Percentiles rank a stretch among this genome's conserved stretches.
Conservation (phyloP, 257 asterid genomes). For the Nicotiana attenuata region DNA sequence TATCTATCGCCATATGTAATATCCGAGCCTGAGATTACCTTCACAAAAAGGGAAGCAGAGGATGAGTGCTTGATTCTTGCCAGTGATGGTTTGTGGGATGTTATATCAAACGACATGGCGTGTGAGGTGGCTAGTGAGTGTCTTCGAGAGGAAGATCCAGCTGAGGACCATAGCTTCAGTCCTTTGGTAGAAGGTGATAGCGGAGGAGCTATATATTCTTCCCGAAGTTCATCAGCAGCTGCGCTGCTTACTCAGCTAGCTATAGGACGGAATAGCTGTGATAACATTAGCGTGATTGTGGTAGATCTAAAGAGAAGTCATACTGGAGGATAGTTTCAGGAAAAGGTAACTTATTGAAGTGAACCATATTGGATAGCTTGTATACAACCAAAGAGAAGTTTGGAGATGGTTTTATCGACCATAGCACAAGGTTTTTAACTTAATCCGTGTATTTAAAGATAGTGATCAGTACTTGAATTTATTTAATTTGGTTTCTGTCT, state of each 20-base stretch:
- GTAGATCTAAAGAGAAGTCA: constrained; percentile 13
- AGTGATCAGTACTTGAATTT: background rate
- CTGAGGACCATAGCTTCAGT: background rate
- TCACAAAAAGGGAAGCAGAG: background rate
- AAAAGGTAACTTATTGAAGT: background rate
- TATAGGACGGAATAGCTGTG: background rate
- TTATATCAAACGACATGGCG: background rate
- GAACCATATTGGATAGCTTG: background rate
- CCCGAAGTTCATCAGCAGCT: constrained; percentile 19
- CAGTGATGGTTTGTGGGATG: constrained; percentile 23
- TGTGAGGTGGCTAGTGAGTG: constrained; percentile 10
- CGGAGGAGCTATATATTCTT: background rate
- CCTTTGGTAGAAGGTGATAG: background rate
- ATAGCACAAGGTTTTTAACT: background rate
- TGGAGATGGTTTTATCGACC: background rate
- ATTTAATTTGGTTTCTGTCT: background rate
- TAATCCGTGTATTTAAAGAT: background rate
- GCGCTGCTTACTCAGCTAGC: constrained; percentile 6
- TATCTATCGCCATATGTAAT: constrained; percentile 5
- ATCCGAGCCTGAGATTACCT: constrained; percentile 18
- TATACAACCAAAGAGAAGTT: background rate
- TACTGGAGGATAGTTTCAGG: background rate
- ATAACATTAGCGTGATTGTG: constrained; percentile 16
- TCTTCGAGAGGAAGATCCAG: background rate
- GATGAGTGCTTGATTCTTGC: constrained; percentile 18